These are phyloP conservation scores for Phytopythium boreale DNA, from an alignment of 352 stramenopile genomes.

Conservation along the genomic window DNA sequence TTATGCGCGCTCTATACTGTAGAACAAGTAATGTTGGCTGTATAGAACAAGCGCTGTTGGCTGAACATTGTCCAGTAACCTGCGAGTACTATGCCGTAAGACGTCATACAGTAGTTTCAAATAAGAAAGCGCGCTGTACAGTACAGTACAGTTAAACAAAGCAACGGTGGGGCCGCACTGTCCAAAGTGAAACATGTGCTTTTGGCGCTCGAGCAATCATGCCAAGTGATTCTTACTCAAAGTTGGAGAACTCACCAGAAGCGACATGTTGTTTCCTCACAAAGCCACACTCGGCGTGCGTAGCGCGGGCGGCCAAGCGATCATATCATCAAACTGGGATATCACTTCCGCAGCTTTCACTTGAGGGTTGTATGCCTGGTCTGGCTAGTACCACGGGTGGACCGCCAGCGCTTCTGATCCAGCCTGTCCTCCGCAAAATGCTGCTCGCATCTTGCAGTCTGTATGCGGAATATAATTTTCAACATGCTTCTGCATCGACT, in stretches of 20 bases:
- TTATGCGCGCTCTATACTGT: no score
- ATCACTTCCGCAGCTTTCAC: slow-evolving; percentile 1
- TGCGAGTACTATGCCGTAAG: no score
- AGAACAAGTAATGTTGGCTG: no score
- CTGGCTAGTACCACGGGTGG: neutral
- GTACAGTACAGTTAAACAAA: no score
- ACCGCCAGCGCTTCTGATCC: neutral
- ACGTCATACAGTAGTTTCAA: no score
- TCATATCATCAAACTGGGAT: slow-evolving; percentile 5
- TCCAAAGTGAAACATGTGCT: no score
- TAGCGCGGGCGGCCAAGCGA: neutral
- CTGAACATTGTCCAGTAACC: no score
- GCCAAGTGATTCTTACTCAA: no score
- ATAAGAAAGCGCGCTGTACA: no score
- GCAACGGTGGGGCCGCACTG: no score
- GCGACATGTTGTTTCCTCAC: neutral
- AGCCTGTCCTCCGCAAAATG: neutral
- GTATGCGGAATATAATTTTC: neutral
- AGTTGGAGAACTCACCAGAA: neutral
- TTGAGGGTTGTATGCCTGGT: neutral
- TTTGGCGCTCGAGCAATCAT: no score
- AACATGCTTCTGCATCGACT: neutral
- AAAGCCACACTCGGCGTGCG: neutral
- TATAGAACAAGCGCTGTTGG: no score
- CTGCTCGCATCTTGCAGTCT: neutral